Percentiles rank a stretch among this genome's conserved stretches.
phyloP scores from a whole-genome alignment of 768 basidiomycete species.

The Lyophyllum shimeji region DNA sequence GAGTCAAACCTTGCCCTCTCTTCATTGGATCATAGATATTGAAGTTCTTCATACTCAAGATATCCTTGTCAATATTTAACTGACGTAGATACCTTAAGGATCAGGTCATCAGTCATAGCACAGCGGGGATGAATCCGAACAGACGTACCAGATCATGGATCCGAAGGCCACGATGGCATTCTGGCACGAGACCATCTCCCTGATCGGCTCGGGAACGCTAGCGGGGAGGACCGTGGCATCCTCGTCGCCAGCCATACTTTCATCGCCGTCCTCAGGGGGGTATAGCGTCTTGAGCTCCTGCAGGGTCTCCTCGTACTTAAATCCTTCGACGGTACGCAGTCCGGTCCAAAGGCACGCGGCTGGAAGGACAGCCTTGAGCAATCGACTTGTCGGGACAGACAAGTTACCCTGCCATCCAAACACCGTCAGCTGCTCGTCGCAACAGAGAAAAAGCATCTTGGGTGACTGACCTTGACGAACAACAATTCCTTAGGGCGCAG shows the following conservation, averaged over 20 bases:
- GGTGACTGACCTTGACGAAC: conserved; percentile 70
- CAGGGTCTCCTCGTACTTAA: conserved; percentile 69
- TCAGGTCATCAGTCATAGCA: conserved; percentile 11
- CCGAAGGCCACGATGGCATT: conserved; percentile 85
- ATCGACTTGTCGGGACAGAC: conserved; percentile 76
- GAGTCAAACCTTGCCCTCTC: conserved; percentile 76
- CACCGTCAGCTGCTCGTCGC: neutral
- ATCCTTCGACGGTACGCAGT: conserved; percentile 81
- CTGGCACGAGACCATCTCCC: conserved; percentile 63
- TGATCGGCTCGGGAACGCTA: conserved; percentile 69
- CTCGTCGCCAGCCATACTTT: conserved; percentile 45
- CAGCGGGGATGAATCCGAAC: conserved; percentile 17
- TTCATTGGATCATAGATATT: conserved; percentile 97
- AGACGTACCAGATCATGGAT: conserved; percentile 80
- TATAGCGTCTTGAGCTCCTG: conserved; percentile 69
- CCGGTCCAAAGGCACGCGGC: conserved; percentile 86
- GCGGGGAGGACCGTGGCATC: conserved; percentile 36
- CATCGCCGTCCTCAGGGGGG: conserved; percentile 39
- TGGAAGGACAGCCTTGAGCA: conserved; percentile 81
- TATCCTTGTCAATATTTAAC: conserved; percentile 94
- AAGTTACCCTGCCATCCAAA: conserved; percentile 66
- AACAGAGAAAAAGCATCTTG: neutral
- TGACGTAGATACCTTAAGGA: conserved; percentile 75
- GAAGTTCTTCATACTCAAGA: conserved; percentile 96
- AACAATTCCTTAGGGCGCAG: conserved; percentile 90